Evolutionary conservation across 78 protist genomes (phyloP), one percentile per base, ranked within the genome.

Genomic region (Cavenderia fasciculata): DNA sequence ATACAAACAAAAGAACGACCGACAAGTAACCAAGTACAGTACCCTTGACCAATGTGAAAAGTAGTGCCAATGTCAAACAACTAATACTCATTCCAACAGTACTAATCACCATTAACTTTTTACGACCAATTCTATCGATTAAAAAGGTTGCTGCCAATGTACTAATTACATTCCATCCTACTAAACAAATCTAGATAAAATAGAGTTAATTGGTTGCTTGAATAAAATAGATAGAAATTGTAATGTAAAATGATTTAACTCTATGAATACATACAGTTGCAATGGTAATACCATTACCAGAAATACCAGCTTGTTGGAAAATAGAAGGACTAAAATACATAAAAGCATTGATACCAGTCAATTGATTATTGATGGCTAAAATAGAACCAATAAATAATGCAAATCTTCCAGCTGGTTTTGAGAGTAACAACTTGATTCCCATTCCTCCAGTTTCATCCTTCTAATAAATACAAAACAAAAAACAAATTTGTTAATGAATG

Each of bases 301-400:
- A n/a, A 25, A 77, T 62, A 62, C 87, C 87, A 23, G 87, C 87
- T 5, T 49, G 3, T 36, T 52, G 18, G 33, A 77, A 77, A 6
- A 77, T 77, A 6, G 49, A 63, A 33, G 87, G 72, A 1, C 74
- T 44, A 27, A 77, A 77, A 36, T 43, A 77, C 74, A 77, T 77
- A 47, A 77, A 77, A 19, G 74, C 74, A 47, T 77, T 77, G 59
- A 77, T 77, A 77, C 87, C 87, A 44, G 87, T 77, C 47, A 77
- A 77, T 77, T 77, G 87, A 62, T 77, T 77, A 27, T 77, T 77
- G 16, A 77, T 52, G 29, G 87, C 87, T 16, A 77, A 63, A 25
- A 77, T 47, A 21, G 65, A 23, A 44, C 87, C 87, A 10, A 77
- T 77, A 63, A 77, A 77, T 23, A 77, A 40, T 49, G 87, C 63